These are phyloP conservation scores for Morella rubra DNA, from an alignment of 306 rosid species.

Conservation along the genomic window DNA sequence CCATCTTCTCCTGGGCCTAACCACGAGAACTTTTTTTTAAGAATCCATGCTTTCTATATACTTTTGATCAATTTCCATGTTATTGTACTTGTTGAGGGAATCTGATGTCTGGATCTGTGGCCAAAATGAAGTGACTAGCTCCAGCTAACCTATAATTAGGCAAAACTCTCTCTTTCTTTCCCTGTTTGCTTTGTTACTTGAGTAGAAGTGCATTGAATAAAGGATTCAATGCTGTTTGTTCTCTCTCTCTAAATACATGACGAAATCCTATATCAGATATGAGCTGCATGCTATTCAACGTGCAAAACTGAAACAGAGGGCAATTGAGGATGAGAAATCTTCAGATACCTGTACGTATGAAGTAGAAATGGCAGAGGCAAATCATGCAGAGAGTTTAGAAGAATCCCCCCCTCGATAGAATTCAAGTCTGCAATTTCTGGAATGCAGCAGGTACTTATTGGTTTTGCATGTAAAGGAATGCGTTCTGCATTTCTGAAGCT, in stretches of 20 bases:
- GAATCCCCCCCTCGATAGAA: slow-evolving; percentile 45
- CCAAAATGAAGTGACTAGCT: not conserved
- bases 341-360: slow-evolving; percentile 45
- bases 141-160: not conserved
- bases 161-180: not conserved
- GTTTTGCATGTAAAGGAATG: not conserved
- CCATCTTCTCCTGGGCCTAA: no score
- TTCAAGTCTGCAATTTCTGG: slow-evolving; percentile 10
- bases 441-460: not conserved
- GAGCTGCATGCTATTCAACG: slow-evolving; percentile 65
- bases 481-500: not conserved
- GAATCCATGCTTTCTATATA: not conserved
- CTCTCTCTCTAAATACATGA: slow-evolving; percentile 1
- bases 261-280: slow-evolving; percentile 49
- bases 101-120: not conserved
- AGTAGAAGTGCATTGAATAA: not conserved
- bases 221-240: not conserved
- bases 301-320: slow-evolving; percentile 58
- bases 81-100: not conserved
- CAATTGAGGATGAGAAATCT: slow-evolving; percentile 54
- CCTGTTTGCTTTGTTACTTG: not conserved
- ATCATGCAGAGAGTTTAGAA: slow-evolving; percentile 30
- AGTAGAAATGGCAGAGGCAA: slow-evolving; percentile 85
- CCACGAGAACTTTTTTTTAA: no score
- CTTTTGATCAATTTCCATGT: not conserved